Conservation (phyloP, 805 yeast genomes). For the Jamesozyma lodderae region DNA sequence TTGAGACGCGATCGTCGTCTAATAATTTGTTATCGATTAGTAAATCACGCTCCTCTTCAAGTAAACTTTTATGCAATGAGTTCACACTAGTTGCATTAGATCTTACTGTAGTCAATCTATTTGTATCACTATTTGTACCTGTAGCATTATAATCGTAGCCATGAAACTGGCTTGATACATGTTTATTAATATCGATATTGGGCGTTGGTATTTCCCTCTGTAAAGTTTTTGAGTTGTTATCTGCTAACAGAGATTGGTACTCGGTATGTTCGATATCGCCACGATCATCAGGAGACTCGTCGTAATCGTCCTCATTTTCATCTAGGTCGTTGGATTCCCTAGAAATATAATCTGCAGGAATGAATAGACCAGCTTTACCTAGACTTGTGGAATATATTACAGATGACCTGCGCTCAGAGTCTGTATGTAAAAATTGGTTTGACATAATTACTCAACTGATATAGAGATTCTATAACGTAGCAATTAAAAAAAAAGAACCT, state of each 20-base stretch:
- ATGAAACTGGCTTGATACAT: not conserved
- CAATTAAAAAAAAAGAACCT: not conserved
- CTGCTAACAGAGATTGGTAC: slow-evolving; percentile 12
- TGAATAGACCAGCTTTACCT: slow-evolving; percentile 28
- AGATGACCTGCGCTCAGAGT: slow-evolving; percentile 25
- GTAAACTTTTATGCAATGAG: slow-evolving; percentile 15
- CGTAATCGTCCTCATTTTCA: slow-evolving; percentile 7
- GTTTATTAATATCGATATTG: too few species aligned
- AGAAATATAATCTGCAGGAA: slow-evolving; percentile 25
- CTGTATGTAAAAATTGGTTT: slow-evolving; percentile 24
- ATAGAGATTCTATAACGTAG: too few species aligned
- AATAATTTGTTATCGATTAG: slow-evolving; percentile 26
- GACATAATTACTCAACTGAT: slow-evolving; percentile 8
- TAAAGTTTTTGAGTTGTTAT: slow-evolving; percentile 17
- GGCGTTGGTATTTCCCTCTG: too few species aligned
- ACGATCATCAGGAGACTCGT: slow-evolving; percentile 8
- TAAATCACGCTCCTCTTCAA: slow-evolving; percentile 28
- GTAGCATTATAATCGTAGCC: slow-evolving; percentile 2
- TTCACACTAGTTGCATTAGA: slow-evolving; percentile 2
- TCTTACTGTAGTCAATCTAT: not conserved
- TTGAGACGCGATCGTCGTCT: not conserved
- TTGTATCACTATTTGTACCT: not conserved
- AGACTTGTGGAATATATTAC: slow-evolving; percentile 27
- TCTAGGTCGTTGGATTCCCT: slow-evolving; percentile 6
- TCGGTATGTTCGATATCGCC: slow-evolving; percentile 4